Base-by-base conservation (phyloP, 805 yeast genomes). In the Maudiozyma barnettii region DNA sequence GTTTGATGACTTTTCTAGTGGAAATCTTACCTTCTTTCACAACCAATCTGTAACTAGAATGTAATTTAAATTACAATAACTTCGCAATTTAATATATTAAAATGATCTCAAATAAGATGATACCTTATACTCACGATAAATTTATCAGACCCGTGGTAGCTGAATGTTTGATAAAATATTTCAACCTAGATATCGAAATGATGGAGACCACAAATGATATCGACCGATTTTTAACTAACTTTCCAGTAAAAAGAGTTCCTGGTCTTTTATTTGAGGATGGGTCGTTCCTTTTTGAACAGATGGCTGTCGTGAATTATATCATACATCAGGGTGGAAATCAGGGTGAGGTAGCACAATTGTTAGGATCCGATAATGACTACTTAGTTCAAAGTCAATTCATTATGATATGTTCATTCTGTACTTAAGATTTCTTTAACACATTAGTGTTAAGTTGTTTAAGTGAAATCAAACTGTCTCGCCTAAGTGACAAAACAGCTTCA, bases 361-460 rank as follows among this genome's bases (percentile, higher is more conserved):
- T 78, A 54, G 96, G 96, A 59, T 43, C 51, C 1, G 49, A 49
- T 7, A 39, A 41, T 22, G 51, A 43, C 14, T 18, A 18, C 22
- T 45, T 51, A 43, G 84, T 82, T 56, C 72, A 77, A 63, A 53
- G 59, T 26, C 46, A 49, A 23, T 71, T 86, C 60, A 66, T 88
- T 57, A 80, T 73, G 68, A 88, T 95, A 93, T 59, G 80, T 63
- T 84, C 95, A 2, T 71, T 84, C 55, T 71, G 79, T 64, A 85
- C 82, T 74, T 60, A 78, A 55, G 96, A 89, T 59, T 58, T 84
- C 50, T 65, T 84, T 55, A 59, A 70, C 41, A 57, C 66, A 49
- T 57, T 73, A 45, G 75, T 76, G 51, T 35, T 58, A 52, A 42
- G 75, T 76, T 53, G 77, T 84, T 68, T 64, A 65, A 53, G 86